Conservation (phyloP, 2,329 filamentous ascomycete genomes). For the Calonectria pseudoturangicola region DNA sequence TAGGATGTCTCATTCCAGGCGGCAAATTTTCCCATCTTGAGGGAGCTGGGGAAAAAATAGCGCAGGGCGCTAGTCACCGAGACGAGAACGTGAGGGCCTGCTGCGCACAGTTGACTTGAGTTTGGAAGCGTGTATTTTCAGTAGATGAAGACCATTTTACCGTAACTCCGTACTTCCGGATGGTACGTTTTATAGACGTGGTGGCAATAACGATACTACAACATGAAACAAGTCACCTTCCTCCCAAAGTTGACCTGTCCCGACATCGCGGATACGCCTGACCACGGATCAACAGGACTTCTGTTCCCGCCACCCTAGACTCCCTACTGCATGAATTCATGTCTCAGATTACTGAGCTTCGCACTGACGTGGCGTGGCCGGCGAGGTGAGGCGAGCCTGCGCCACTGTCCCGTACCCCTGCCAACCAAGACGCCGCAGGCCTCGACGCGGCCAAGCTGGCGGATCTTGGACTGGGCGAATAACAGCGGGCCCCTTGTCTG, state of each 20-base stretch:
- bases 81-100: slow-evolving; percentile 5
- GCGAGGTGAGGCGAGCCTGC: slow-evolving; percentile 13
- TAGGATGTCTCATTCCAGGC: slow-evolving; percentile 4
- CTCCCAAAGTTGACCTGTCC: background rate
- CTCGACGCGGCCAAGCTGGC: slow-evolving; percentile 10
- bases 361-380: slow-evolving; percentile 17
- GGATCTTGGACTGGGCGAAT: background rate
- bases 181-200: background rate
- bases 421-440: slow-evolving; percentile 9
- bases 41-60: background rate
- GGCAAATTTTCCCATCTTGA: background rate
- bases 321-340: slow-evolving; percentile 8
- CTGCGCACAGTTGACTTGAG: background rate
- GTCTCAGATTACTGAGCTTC: slow-evolving; percentile 14
- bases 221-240: background rate
- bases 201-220: background rate
- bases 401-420: slow-evolving; percentile 17
- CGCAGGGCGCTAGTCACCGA: background rate
- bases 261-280: background rate
- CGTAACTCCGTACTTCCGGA: background rate
- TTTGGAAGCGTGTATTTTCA: background rate
- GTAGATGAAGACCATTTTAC: background rate
- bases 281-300: background rate
- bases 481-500: background rate
- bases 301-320: slow-evolving; percentile 8